Evolutionary conservation across 2,329 filamentous ascomycete species (phyloP).

Genomic region (Fusarium liriodendri): DNA sequence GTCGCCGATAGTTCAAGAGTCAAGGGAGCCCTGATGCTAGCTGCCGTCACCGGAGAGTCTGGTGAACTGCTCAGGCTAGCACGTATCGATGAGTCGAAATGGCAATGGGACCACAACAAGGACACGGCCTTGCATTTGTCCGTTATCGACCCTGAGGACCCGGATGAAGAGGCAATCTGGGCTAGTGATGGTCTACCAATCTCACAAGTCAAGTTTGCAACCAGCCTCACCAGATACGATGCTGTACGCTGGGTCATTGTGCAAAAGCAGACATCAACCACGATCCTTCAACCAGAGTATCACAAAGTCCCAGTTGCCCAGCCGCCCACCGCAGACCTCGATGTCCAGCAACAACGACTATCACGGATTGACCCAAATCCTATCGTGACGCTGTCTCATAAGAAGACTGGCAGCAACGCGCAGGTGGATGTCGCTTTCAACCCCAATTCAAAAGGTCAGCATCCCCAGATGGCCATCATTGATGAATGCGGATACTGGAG

Average conservation of each 20-base stretch:
- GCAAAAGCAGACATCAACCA: constrained; percentile 64
- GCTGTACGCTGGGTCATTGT: constrained; percentile 64
- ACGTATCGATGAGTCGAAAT: constrained; percentile 60
- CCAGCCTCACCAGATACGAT: constrained; percentile 50
- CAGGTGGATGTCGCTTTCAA: constrained; percentile 76
- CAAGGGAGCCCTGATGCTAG: constrained; percentile 53
- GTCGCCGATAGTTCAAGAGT: constrained; percentile 44
- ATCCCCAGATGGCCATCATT: constrained; percentile 74
- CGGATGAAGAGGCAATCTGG: constrained; percentile 66
- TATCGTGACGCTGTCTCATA: constrained; percentile 62
- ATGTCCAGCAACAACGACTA: constrained; percentile 45
- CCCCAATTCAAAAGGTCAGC: constrained; percentile 56
- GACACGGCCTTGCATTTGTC: constrained; percentile 60
- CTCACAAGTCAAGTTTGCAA: constrained; percentile 61
- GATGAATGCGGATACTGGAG: constrained; percentile 75
- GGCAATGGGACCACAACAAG: constrained; percentile 64
- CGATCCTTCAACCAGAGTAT: constrained; percentile 63
- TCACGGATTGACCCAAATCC: constrained; percentile 68
- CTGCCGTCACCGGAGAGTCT: constrained; percentile 64
- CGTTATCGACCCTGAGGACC: constrained; percentile 53
- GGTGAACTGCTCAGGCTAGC: constrained; percentile 69
- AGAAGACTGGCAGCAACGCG: constrained; percentile 63
- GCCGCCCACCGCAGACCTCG: constrained; percentile 11
- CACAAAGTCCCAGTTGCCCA: constrained; percentile 50
- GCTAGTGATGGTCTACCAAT: constrained; percentile 63